Percentiles rank a stretch among this genome's conserved stretches.
Evolutionary conservation across 225 moss, liverwort and hornwort species (phyloP).

Genomic region (Sphagnum contortum): DNA sequence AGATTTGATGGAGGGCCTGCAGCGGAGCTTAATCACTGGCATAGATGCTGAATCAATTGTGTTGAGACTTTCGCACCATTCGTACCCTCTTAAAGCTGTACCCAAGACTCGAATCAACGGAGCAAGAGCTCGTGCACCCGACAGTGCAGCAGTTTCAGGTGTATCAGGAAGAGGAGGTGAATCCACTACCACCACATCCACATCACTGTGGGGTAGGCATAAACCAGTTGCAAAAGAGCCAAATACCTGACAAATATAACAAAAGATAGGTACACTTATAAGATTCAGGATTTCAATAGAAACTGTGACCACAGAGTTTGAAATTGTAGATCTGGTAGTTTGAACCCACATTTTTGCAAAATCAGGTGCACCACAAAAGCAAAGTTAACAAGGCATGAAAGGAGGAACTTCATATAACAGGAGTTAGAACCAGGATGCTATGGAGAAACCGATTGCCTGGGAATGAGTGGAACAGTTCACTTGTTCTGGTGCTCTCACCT

Average conservation of each 20-base stretch:
- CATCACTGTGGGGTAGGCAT: slow-evolving; percentile 89
- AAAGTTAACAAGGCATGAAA: no score
- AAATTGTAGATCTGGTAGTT: no score
- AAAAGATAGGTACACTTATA: no score
- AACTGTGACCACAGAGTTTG: no score
- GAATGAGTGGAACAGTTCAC: no score
- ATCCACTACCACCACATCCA: slow-evolving; percentile 94
- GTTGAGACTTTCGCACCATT: slow-evolving; percentile 70
- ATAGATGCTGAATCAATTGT: slow-evolving; percentile 87
- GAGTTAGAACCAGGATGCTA: no score
- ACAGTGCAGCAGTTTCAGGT: slow-evolving; percentile 34
- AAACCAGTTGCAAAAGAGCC: slow-evolving; percentile 95
- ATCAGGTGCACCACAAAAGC: no score
- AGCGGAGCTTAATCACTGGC: slow-evolving; percentile 97
- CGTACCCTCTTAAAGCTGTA: slow-evolving; percentile 48
- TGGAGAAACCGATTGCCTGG: no score
- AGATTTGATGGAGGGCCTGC: slow-evolving; percentile 32
- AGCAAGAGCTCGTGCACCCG: slow-evolving; percentile 57
- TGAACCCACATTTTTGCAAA: no score
- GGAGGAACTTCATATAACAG: no score
- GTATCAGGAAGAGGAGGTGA: slow-evolving; percentile 64
- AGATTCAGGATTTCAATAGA: no score
- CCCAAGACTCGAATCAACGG: slow-evolving; percentile 69
- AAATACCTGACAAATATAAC: slow-evolving; percentile 50
- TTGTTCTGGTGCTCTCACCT: slow-evolving; percentile 32